Percentiles rank a stretch among this genome's conserved stretches.
These are phyloP conservation scores for Sporisorium reilianum DNA, from an alignment of 1,284 basidiomycete genomes.

Conservation along the genomic window DNA sequence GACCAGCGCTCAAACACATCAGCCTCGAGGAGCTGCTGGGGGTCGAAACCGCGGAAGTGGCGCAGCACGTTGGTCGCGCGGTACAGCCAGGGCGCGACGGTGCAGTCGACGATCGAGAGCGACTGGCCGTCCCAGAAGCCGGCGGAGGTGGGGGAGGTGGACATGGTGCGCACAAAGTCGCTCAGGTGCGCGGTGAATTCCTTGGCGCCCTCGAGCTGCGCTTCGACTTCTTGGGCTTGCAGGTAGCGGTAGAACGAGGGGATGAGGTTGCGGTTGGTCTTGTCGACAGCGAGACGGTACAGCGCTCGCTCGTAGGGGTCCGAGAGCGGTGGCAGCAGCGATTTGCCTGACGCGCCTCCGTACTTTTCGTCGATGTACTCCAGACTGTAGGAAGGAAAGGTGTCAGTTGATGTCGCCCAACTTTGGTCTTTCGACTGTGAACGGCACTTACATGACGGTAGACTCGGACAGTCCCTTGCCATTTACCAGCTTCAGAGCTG, in stretches of 20 bases:
- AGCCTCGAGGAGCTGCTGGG: conserved; percentile 70
- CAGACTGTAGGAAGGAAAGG: conserved; percentile 74
- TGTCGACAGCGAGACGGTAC: conserved; percentile 78
- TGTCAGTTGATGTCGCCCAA: neutral
- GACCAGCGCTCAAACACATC: conserved; percentile 73
- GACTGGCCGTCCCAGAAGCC: conserved; percentile 75
- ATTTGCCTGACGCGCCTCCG: conserved; percentile 65
- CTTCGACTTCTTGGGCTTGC: conserved; percentile 77
- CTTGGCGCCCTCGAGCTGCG: conserved; percentile 75
- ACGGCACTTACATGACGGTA: conserved; percentile 53
- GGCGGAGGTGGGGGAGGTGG: neutral
- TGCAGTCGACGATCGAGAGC: conserved; percentile 78
- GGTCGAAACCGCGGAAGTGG: conserved; percentile 78
- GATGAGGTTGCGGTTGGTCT: conserved; percentile 76
- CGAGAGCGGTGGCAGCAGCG: conserved; percentile 74
- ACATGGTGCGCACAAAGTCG: conserved; percentile 74
- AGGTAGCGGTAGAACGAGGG: conserved; percentile 83
- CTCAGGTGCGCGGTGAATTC: conserved; percentile 76
- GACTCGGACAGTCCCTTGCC: conserved; percentile 55
- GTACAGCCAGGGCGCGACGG: conserved; percentile 82
- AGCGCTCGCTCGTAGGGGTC: conserved; percentile 79
- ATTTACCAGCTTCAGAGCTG: conserved; percentile 75
- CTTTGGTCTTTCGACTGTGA: neutral
- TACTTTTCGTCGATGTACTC: conserved; percentile 81
- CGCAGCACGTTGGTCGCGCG: conserved; percentile 77